These are phyloP conservation scores for Mycena haematopus DNA, from an alignment of 768 basidiomycete genomes.

Conservation along the genomic window DNA sequence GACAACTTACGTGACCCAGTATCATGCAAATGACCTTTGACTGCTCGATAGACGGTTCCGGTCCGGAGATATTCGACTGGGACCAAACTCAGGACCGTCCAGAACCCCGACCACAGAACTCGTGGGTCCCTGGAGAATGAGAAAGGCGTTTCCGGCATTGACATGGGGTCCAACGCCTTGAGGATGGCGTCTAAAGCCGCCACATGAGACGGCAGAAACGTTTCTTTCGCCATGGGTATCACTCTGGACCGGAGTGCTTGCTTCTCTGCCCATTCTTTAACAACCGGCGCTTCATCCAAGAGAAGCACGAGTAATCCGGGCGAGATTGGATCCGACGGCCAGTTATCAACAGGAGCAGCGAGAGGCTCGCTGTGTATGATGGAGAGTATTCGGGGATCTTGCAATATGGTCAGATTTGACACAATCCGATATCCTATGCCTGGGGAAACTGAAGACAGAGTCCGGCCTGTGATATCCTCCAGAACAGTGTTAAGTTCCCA, in stretches of 20 bases:
- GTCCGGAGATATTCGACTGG: constrained; percentile 46
- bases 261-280: constrained; percentile 66
- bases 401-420: constrained; percentile 64
- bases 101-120: constrained; percentile 61
- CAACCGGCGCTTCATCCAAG: constrained; percentile 51
- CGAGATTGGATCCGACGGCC: constrained; percentile 67
- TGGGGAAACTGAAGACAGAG: constrained; percentile 53
- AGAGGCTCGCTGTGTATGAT: constrained; percentile 49
- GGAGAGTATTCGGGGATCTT: constrained; percentile 52
- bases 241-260: constrained; percentile 48
- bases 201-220: constrained; percentile 56
- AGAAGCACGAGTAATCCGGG: constrained; percentile 66
- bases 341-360: constrained; percentile 43
- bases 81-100: constrained; percentile 54
- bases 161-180: constrained; percentile 35
- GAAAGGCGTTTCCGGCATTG: constrained; percentile 21
- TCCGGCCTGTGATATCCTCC: constrained; percentile 46
- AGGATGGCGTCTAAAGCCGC: constrained; percentile 51
- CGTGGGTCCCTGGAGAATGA: constrained; percentile 45
- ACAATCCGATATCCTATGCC: constrained; percentile 67
- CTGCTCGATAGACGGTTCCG: constrained; percentile 41
- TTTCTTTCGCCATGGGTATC: constrained; percentile 52
- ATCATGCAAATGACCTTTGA: constrained; percentile 67
- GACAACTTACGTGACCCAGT: constrained; percentile 61
- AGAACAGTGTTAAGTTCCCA: constrained; percentile 70